Evolutionary conservation across 2,329 filamentous ascomycete genomes (phyloP).

Genomic region (Penicillium corylophilum): DNA sequence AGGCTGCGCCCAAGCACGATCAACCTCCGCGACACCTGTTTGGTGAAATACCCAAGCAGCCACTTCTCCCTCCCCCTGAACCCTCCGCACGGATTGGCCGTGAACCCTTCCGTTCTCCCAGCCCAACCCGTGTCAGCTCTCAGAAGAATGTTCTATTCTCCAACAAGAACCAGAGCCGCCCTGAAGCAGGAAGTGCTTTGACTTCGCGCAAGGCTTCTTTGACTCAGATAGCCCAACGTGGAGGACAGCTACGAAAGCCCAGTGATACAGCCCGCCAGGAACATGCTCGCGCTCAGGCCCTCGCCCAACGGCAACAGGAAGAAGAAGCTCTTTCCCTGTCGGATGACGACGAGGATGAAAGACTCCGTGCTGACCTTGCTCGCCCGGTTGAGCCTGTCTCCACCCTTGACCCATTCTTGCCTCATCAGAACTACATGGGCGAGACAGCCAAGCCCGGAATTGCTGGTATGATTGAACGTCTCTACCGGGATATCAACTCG

Average conservation of each 20-base stretch:
- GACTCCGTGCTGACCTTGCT: slow-evolving; percentile 45
- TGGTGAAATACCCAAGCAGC: slow-evolving; percentile 43
- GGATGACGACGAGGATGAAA: slow-evolving; percentile 51
- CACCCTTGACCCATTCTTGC: slow-evolving; percentile 49
- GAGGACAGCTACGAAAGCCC: slow-evolving; percentile 23
- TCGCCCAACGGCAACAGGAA: slow-evolving; percentile 33
- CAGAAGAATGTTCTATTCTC: slow-evolving; percentile 28
- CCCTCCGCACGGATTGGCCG: slow-evolving; percentile 30
- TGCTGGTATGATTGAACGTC: slow-evolving; percentile 50
- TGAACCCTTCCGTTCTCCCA: slow-evolving; percentile 47
- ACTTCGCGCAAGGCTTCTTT: slow-evolving; percentile 42
- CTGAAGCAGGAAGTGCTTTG: slow-evolving; percentile 39
- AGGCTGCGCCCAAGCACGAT: slow-evolving; percentile 26
- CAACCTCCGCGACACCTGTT: slow-evolving; percentile 39
- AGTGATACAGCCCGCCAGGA: slow-evolving; percentile 29
- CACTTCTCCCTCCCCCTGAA: slow-evolving; percentile 37
- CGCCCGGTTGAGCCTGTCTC: slow-evolving; percentile 44
- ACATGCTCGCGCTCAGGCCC: slow-evolving; percentile 29
- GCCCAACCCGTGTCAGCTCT: slow-evolving; percentile 41
- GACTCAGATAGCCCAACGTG: slow-evolving; percentile 32
- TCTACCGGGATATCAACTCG: slow-evolving; percentile 58
- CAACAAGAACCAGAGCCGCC: slow-evolving; percentile 30
- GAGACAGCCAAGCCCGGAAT: slow-evolving; percentile 48
- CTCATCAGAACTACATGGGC: slow-evolving; percentile 48
- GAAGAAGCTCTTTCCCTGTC: slow-evolving; percentile 40